These are phyloP conservation scores for Termitomyces sp. DNA, from an alignment of 1,284 basidiomycete genomes.

Conservation along the genomic window DNA sequence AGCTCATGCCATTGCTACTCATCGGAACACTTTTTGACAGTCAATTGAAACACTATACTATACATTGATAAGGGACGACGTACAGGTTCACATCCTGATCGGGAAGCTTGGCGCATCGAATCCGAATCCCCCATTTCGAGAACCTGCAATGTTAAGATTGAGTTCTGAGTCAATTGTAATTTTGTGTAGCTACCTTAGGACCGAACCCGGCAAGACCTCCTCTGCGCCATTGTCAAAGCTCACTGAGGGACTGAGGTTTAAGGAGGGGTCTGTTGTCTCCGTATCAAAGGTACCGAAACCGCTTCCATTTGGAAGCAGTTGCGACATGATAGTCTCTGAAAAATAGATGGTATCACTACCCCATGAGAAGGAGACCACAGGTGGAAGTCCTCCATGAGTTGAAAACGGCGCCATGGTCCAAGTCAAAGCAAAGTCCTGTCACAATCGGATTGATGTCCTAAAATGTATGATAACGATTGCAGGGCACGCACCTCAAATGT, in stretches of 20 bases:
- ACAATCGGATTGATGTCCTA: slow-evolving; percentile 1
- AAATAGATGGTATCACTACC: slow-evolving; percentile 32
- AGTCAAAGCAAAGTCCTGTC: slow-evolving; percentile 23
- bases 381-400: slow-evolving; percentile 27
- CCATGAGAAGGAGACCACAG: slow-evolving; percentile 25
- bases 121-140: slow-evolving; percentile 38
- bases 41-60: neutral
- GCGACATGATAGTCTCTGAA: slow-evolving; percentile 27
- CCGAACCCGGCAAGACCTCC: slow-evolving; percentile 21
- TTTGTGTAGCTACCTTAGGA: slow-evolving; percentile 21
- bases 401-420: slow-evolving; percentile 35
- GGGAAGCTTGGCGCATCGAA: slow-evolving; percentile 31
- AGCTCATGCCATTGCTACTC: slow-evolving; percentile 24
- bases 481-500: slow-evolving; percentile 20
- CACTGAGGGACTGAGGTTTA: slow-evolving; percentile 8
- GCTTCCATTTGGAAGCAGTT: slow-evolving; percentile 29
- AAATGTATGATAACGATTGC: neutral
- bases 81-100: slow-evolving; percentile 27
- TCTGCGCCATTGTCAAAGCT: neutral
- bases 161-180: neutral
- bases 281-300: slow-evolving; percentile 33
- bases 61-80: slow-evolving; percentile 5
- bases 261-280: slow-evolving; percentile 20
- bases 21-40: slow-evolving; percentile 18
- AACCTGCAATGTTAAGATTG: slow-evolving; percentile 21